phyloP scores from a whole-genome alignment of 257 asterid genomes.

The Solanum acaule region DNA sequence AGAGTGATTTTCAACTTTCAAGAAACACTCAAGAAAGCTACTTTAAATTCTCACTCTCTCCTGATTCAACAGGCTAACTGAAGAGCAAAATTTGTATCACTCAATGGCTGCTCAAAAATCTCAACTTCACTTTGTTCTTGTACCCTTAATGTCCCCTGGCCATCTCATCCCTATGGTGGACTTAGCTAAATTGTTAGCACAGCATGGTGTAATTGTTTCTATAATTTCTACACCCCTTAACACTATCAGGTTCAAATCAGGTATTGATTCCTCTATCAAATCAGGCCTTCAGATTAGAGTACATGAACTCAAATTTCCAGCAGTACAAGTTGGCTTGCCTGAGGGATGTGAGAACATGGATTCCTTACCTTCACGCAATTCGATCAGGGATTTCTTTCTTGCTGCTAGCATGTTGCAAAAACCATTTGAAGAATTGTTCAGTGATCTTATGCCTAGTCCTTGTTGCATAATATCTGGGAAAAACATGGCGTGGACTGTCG shows the following conservation, averaged over 20 bases:
- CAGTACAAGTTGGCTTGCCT: conserved; percentile 38
- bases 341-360: conserved; percentile 46
- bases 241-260: conserved; percentile 16
- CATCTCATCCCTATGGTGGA: conserved; percentile 77
- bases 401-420: conserved; percentile 23
- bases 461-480: conserved; percentile 32
- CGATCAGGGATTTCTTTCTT: conserved; percentile 12
- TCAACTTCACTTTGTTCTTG: conserved; percentile 41
- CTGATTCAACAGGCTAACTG: background rate
- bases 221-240: conserved; percentile 37
- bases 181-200: conserved; percentile 52
- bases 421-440: conserved; percentile 19
- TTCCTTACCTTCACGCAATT: conserved; percentile 21
- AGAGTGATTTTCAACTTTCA: background rate
- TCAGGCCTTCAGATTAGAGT: conserved; percentile 32
- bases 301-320: conserved; percentile 26
- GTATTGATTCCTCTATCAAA: conserved; percentile 11
- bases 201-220: conserved; percentile 15
- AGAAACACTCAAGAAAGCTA: background rate
- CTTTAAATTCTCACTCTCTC: background rate
- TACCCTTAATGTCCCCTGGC: conserved; percentile 72
- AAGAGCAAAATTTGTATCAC: background rate
- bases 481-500: conserved; percentile 27
- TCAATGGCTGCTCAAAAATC: conserved; percentile 4
- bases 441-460: conserved; percentile 18